Conservation (phyloP, 1,284 basidiomycete species). For the Wallemia ichthyophaga region DNA sequence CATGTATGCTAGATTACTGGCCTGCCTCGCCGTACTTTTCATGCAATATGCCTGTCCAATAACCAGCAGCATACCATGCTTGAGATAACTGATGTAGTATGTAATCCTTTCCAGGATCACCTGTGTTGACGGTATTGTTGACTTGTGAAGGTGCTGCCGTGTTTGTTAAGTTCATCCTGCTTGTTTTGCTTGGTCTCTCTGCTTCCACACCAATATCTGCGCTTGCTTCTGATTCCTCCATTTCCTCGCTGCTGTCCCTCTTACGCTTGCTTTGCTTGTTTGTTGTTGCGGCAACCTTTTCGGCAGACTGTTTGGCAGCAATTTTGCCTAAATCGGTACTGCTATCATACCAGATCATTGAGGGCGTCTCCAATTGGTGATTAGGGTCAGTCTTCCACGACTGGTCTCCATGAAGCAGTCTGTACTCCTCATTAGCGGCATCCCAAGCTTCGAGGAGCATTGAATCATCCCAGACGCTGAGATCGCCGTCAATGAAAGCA, state of each 20-base stretch:
- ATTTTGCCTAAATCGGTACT: not conserved
- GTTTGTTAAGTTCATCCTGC: too few relatives aligned
- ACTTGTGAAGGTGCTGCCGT: not conserved
- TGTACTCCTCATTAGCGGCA: not conserved
- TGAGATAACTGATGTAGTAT: not conserved
- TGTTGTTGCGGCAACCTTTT: too few relatives aligned
- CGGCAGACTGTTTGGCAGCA: not conserved
- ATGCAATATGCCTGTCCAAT: not conserved
- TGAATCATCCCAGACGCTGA: not conserved
- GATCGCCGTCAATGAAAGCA: not conserved
- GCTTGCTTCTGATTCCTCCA: not conserved
- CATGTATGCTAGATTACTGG: not conserved
- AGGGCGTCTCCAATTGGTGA: not conserved
- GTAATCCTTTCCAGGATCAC: not conserved
- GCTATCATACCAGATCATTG: not conserved
- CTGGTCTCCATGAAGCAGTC: not conserved
- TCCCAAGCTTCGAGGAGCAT: not conserved
- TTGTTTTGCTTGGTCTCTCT: too few relatives aligned
- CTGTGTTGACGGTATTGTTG: not conserved
- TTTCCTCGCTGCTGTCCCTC: not conserved
- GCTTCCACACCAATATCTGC: not conserved
- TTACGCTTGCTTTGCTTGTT: not conserved
- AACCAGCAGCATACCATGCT: not conserved
- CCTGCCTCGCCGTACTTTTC: not conserved
- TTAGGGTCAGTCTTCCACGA: not conserved